These are phyloP conservation scores for Serendipita sp. DNA, from an alignment of 768 basidiomycete species.

Conservation along the genomic window DNA sequence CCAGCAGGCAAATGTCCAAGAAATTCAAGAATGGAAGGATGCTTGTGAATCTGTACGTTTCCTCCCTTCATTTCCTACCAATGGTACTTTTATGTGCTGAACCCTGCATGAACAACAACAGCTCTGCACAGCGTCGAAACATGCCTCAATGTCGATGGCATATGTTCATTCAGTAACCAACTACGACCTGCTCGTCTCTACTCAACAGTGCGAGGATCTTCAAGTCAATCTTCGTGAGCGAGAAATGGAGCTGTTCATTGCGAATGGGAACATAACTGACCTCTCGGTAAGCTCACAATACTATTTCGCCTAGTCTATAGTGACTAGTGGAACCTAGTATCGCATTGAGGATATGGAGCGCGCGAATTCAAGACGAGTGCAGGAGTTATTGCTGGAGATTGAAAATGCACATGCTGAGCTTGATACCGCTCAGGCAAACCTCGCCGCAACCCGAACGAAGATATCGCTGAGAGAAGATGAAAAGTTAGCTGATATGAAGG, in stretches of 20 bases:
- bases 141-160: not conserved
- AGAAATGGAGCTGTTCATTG: too few relatives aligned
- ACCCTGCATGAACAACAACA: not conserved
- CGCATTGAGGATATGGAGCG: too few relatives aligned
- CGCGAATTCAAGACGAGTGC: too few relatives aligned
- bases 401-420: not conserved
- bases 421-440: not conserved
- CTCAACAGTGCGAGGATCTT: not conserved
- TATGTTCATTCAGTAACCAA: constrained; percentile 2
- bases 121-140: not conserved
- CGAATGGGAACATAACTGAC: too few relatives aligned
- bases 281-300: too few relatives aligned
- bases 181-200: not conserved
- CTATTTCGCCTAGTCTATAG: too few relatives aligned
- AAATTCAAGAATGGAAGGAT: not conserved
- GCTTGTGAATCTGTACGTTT: not conserved
- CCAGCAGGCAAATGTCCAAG: not conserved
- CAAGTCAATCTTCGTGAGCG: too few relatives aligned
- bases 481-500: not conserved
- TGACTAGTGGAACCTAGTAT: too few relatives aligned
- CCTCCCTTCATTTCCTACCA: not conserved
- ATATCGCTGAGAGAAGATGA: not conserved
- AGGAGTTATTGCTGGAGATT: too few relatives aligned
- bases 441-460: not conserved
- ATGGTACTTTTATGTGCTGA: not conserved